Evolutionary conservation across 1,284 basidiomycete genomes (phyloP), one percentile per base, ranked within the genome.

Genomic region (Butyriboletus appendiculatus): DNA sequence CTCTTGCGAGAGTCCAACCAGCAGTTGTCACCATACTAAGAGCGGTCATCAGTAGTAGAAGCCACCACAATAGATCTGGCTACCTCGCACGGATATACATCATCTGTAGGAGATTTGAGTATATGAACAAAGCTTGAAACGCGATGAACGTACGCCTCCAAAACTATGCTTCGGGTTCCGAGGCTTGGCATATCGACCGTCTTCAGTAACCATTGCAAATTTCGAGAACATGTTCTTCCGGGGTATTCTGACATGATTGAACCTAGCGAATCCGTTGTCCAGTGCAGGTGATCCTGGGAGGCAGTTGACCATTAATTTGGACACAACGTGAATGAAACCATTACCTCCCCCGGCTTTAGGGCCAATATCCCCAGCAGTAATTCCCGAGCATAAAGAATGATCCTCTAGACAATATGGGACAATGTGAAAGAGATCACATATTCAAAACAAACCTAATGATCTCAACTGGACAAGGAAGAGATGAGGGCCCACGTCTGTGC

Each of bases 141-240:
- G 6, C 15, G 14, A 47, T 32, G 37, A 42, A 77, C 82, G 68
- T 64, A 89, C 87, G 9, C 90, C 88, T 48, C 89, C 88, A 64
- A 91, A 93, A 59, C 82, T 86, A 12, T 92, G 71, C 67, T 91
- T 92, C 4, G 84, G 79, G 61, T 88, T 87, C 15, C 84, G 84
- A 15, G 90, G 90, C 58, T 79, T 77, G 30, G 86, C 63, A 65
- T 93, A 94, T 59, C 76, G 71, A 5, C 88, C 88, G 0, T 83
- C 82, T 40, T 82, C 74, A 1, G 87, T 86, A 30, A 93, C 85
- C 49, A 81, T 78, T 2, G 90, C 83, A 60, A 90, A 91, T 55
- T 83, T 85, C 38, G 82, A 85, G 10, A 93, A 79, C 90, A 94
- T 92, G 51, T 90, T 76, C 53, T 79, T 78, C 49, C 85, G 81